These are phyloP conservation scores for Alternaria arborescens DNA, from an alignment of 2,329 filamentous ascomycete species.

Conservation along the genomic window DNA sequence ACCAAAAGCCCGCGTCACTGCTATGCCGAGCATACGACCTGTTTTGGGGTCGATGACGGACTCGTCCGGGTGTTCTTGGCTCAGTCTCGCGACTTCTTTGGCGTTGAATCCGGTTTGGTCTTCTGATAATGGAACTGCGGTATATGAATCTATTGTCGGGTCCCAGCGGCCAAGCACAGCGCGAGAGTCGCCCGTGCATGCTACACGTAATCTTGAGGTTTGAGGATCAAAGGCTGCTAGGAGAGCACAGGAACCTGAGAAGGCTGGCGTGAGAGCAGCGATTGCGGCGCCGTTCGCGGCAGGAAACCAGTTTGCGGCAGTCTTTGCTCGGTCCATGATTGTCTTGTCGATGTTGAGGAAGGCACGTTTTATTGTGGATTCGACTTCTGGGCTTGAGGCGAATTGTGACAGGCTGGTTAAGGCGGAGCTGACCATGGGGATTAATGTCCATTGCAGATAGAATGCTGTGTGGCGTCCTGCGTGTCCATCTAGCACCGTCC, in stretches of 20 bases:
- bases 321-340: conserved; percentile 56
- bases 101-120: conserved; percentile 73
- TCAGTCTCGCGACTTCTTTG: conserved; percentile 65
- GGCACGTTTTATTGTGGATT: conserved; percentile 64
- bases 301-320: conserved; percentile 51
- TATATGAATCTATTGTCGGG: conserved; percentile 56
- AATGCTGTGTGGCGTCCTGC: conserved; percentile 57
- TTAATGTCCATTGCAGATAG: conserved; percentile 52
- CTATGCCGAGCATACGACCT: conserved; percentile 68
- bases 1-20: conserved; percentile 73
- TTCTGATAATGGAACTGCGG: conserved; percentile 63
- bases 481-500: conserved; percentile 62
- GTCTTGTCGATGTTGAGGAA: conserved; percentile 67
- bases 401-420: conserved; percentile 42
- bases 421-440: conserved; percentile 54
- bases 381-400: conserved; percentile 59
- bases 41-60: conserved; percentile 61
- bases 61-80: conserved; percentile 69
- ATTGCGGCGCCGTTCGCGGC: conserved; percentile 43
- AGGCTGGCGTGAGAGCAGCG: conserved; percentile 48
- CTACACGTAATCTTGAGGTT: conserved; percentile 65
- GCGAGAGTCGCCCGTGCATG: conserved; percentile 73
- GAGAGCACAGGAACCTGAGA: conserved; percentile 69
- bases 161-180: conserved; percentile 68
- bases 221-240: conserved; percentile 68